phyloP scores from a whole-genome alignment of 2,329 filamentous ascomycete genomes.

The Trichoderma semiorbis region DNA sequence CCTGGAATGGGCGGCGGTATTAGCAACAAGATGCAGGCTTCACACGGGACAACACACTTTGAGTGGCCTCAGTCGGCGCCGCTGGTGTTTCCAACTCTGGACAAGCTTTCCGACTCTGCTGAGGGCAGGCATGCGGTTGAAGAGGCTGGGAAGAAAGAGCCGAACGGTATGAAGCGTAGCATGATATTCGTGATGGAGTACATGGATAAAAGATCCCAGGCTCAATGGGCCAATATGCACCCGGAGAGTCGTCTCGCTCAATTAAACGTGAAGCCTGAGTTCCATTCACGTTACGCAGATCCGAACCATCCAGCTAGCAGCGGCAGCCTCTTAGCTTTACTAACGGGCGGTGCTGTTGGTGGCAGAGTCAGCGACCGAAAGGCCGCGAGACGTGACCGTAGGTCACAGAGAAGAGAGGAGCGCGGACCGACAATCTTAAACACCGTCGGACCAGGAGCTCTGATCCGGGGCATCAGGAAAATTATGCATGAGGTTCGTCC shows the following conservation, averaged over 20 bases:
- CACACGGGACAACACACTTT: conserved; percentile 36
- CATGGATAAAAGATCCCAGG: conserved; percentile 25
- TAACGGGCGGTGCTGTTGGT: conserved; percentile 24
- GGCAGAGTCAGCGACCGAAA: neutral
- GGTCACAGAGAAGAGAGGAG: neutral
- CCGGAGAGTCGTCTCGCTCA: conserved; percentile 23
- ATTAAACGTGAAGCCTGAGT: conserved; percentile 23
- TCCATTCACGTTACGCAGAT: conserved; percentile 29
- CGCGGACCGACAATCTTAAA: conserved; percentile 6
- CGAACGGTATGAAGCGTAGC: conserved; percentile 6
- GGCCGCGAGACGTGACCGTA: neutral
- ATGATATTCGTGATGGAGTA: conserved; percentile 21
- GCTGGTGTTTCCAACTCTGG: conserved; percentile 45
- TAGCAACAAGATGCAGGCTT: conserved; percentile 32
- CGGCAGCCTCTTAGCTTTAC: conserved; percentile 26
- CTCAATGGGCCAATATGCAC: conserved; percentile 24
- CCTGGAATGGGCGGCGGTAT: neutral
- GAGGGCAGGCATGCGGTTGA: neutral
- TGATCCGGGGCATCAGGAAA: conserved; percentile 16
- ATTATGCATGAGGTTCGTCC: conserved; percentile 18
- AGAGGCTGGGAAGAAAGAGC: conserved; percentile 6
- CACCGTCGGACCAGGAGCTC: conserved; percentile 2
- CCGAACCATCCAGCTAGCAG: conserved; percentile 30
- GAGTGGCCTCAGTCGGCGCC: conserved; percentile 45
- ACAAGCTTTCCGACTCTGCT: conserved; percentile 24